Evolutionary conservation across 768 basidiomycete genomes (phyloP).

Genomic region (Rhodotorula paludigena): DNA sequence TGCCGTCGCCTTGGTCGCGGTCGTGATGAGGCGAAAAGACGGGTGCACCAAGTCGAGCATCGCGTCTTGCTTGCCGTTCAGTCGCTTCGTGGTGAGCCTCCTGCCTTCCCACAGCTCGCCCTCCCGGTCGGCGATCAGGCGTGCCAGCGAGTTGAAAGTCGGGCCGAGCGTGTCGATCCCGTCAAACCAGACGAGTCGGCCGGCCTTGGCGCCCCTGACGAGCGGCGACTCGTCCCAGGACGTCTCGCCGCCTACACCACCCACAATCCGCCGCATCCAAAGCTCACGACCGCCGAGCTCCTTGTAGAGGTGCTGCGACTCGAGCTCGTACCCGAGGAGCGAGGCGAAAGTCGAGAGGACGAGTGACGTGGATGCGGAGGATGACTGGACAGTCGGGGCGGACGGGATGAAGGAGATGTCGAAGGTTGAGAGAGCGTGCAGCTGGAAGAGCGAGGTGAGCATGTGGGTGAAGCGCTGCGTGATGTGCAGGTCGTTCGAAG

Average conservation of each 20-base stretch:
- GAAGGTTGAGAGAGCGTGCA: slow-evolving; percentile 17
- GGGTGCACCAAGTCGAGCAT: slow-evolving; percentile 20
- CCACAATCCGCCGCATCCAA: slow-evolving; percentile 30
- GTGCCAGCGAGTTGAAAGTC: slow-evolving; percentile 13
- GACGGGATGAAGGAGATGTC: slow-evolving; percentile 32
- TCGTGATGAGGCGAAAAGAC: slow-evolving; percentile 32
- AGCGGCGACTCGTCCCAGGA: slow-evolving; percentile 17
- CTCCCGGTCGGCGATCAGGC: slow-evolving; percentile 27
- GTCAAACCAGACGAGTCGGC: slow-evolving; percentile 27
- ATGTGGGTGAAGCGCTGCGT: slow-evolving; percentile 27
- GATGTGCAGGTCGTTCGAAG: slow-evolving; percentile 3
- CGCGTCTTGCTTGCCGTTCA: no score
- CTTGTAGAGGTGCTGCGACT: slow-evolving; percentile 30
- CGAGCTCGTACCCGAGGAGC: slow-evolving; percentile 23
- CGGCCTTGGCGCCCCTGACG: slow-evolving; percentile 10
- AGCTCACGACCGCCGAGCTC: slow-evolving; percentile 33
- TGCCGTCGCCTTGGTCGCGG: slow-evolving; percentile 19
- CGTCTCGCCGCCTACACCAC: slow-evolving; percentile 16
- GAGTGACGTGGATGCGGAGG: slow-evolving; percentile 26
- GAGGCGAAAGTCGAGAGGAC: slow-evolving; percentile 20
- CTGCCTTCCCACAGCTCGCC: slow-evolving; percentile 31
- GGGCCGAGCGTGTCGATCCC: slow-evolving; percentile 29
- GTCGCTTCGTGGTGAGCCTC: neutral
- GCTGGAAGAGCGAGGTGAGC: slow-evolving; percentile 29
- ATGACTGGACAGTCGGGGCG: neutral